Evolutionary conservation across 352 stramenopile species (phyloP).

Genomic region (Halophytophthora polymorphica): DNA sequence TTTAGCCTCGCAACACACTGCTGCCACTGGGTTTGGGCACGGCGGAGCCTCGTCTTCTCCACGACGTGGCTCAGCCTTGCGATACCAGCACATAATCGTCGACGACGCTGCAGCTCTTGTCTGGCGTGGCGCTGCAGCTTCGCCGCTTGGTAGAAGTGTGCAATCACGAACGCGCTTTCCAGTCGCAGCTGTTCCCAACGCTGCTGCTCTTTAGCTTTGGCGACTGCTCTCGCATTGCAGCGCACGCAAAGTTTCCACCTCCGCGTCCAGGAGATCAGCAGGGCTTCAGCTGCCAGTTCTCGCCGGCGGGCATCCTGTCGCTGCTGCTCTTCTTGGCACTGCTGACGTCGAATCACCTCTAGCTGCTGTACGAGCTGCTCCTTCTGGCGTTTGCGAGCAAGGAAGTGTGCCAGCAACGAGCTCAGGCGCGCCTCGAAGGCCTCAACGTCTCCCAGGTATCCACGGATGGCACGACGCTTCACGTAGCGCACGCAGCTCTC

Average conservation of each 20-base stretch:
- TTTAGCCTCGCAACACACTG: background rate
- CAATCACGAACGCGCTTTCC: constrained; percentile 4
- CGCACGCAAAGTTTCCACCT: constrained; percentile 11
- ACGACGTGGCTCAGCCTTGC: background rate
- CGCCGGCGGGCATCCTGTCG: background rate
- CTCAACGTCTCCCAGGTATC: constrained; percentile 12
- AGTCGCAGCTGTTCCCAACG: constrained; percentile 3
- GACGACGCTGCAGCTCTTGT: background rate
- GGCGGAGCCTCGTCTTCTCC: background rate
- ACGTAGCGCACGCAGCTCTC: constrained; percentile 11
- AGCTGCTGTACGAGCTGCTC: constrained; percentile 14
- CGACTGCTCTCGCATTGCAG: constrained; percentile 6
- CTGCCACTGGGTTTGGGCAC: constrained; percentile 5
- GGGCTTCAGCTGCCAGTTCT: constrained; percentile 11
- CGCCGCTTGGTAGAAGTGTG: constrained; percentile 4
- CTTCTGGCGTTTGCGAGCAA: constrained; percentile 14
- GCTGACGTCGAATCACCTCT: constrained; percentile 3
- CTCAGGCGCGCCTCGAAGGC: constrained; percentile 12
- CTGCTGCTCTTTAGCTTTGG: constrained; percentile 1
- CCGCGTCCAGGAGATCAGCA: constrained; percentile 9
- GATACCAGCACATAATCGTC: constrained; percentile 4
- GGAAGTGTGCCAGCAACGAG: constrained; percentile 5
- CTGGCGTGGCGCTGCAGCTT: constrained; percentile 6
- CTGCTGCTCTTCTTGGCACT: constrained; percentile 8
- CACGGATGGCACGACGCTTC: constrained; percentile 15